phyloP scores from a whole-genome alignment of 768 basidiomycete genomes.

The Botryobasidium botryosum region DNA sequence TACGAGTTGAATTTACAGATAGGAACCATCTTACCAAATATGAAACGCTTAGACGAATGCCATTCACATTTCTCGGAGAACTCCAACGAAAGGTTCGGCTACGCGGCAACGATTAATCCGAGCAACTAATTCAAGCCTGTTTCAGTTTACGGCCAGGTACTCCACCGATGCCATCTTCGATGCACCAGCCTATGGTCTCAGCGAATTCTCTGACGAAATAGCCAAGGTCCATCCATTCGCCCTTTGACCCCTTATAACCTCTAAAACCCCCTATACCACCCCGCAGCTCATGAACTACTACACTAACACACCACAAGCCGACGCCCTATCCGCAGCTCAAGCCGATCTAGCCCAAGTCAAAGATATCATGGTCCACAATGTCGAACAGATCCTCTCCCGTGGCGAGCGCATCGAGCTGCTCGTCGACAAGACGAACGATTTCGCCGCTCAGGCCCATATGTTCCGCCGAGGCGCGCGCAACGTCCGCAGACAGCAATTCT shows the following conservation, averaged over 20 bases:
- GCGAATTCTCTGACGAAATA: conserved; percentile 22
- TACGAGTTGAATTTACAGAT: too few species aligned
- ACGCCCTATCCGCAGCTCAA: conserved; percentile 82
- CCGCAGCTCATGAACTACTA: conserved; percentile 71
- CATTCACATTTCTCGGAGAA: conserved; percentile 83
- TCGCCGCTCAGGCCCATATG: conserved; percentile 86
- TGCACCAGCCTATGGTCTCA: conserved; percentile 21
- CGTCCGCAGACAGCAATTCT: conserved; percentile 79
- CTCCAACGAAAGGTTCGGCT: conserved; percentile 36
- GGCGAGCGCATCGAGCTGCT: conserved; percentile 93
- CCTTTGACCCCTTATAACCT: neutral
- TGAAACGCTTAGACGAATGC: conserved; percentile 50
- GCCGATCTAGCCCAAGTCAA: conserved; percentile 76
- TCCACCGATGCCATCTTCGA: conserved; percentile 20
- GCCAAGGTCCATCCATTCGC: conserved; percentile 15
- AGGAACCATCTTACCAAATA: too few species aligned
- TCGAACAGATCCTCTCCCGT: conserved; percentile 84
- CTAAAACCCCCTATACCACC: conserved; percentile 36
- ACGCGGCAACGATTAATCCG: neutral
- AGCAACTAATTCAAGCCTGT: too few species aligned
- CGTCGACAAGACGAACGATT: conserved; percentile 91
- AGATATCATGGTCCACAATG: conserved; percentile 97
- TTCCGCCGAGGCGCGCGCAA: conserved; percentile 78
- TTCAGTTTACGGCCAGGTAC: conserved; percentile 22
- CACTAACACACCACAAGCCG: conserved; percentile 72